Evolutionary conservation across 768 basidiomycete genomes (phyloP).

Genomic region (Kwoniella sp.): DNA sequence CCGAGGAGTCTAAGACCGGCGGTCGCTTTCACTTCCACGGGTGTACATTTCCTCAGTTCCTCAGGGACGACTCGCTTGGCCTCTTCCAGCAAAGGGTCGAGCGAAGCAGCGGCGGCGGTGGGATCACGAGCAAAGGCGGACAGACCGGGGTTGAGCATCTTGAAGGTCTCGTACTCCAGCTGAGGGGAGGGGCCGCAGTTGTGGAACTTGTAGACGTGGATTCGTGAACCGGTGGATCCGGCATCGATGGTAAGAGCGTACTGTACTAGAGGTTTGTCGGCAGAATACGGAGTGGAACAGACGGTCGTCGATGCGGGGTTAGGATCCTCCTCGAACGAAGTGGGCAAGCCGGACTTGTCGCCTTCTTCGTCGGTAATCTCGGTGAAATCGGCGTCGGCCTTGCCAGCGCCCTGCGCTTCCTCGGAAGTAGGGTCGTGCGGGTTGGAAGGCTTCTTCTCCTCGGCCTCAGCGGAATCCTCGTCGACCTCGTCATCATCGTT

Average conservation of each 20-base stretch:
- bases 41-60: conserved; percentile 70
- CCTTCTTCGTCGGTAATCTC: conserved; percentile 40
- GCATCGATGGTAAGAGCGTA: conserved; percentile 98
- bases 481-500: conserved; percentile 11
- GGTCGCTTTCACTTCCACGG: conserved; percentile 88
- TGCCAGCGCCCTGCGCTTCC: conserved; percentile 35
- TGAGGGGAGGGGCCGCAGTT: conserved; percentile 74
- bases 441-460: conserved; percentile 5
- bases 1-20: conserved; percentile 81
- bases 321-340: conserved; percentile 71
- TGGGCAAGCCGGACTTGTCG: conserved; percentile 32
- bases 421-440: conserved; percentile 36
- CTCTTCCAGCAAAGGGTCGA: conserved; percentile 78
- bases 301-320: conserved; percentile 72
- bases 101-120: conserved; percentile 70
- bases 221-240: conserved; percentile 93
- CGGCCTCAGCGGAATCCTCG: conserved; percentile 13
- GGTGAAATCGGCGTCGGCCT: conserved; percentile 44
- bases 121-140: conserved; percentile 67
- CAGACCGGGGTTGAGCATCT: conserved; percentile 76
- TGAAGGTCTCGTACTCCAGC: conserved; percentile 93
- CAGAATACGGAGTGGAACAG: conserved; percentile 66
- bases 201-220: conserved; percentile 98
- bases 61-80: conserved; percentile 77
- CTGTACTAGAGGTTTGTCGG: conserved; percentile 69